Conservation (phyloP, 1,284 basidiomycete species). For the Afroboletus lepidellus region DNA sequence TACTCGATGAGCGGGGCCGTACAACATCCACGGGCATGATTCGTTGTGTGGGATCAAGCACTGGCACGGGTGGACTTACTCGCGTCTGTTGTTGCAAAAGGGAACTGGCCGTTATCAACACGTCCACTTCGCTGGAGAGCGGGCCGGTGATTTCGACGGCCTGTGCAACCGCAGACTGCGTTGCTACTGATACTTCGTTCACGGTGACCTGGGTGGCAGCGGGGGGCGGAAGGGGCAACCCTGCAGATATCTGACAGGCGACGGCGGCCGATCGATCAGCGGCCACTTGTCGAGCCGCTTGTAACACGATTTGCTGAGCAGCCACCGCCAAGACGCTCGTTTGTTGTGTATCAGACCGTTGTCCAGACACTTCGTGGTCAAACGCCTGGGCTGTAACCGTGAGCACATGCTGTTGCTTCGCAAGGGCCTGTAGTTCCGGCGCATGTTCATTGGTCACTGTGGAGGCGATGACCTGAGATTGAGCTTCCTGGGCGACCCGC, state of each 20-base stretch:
- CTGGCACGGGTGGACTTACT: conserved; percentile 29
- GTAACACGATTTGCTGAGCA: conserved; percentile 74
- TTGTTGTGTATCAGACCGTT: conserved; percentile 45
- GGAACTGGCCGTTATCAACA: conserved; percentile 35
- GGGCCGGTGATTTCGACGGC: conserved; percentile 42
- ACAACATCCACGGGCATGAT: conserved; percentile 26
- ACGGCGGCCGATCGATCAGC: conserved; percentile 50
- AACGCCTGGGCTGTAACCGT: conserved; percentile 75
- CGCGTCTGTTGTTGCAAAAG: conserved; percentile 36
- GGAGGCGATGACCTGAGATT: conserved; percentile 60
- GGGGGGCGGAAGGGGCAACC: conserved; percentile 37
- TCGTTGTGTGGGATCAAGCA: conserved; percentile 31
- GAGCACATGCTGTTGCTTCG: conserved; percentile 76
- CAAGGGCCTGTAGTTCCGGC: conserved; percentile 61
- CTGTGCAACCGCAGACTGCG: conserved; percentile 51
- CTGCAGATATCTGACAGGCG: conserved; percentile 39
- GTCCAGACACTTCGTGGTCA: conserved; percentile 60
- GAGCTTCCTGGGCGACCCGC: conserved; percentile 70
- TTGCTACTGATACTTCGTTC: conserved; percentile 73
- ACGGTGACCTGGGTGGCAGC: conserved; percentile 66
- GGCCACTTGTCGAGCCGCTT: conserved; percentile 70
- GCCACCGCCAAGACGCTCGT: conserved; percentile 60
- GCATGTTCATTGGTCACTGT: conserved; percentile 43
- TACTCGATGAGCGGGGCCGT: conserved; percentile 30
- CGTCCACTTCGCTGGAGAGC: conserved; percentile 37